Evolutionary conservation across 2,329 filamentous ascomycete genomes (phyloP), one percentile per base, ranked within the genome.

Genomic region (Samsoniella hepiali): DNA sequence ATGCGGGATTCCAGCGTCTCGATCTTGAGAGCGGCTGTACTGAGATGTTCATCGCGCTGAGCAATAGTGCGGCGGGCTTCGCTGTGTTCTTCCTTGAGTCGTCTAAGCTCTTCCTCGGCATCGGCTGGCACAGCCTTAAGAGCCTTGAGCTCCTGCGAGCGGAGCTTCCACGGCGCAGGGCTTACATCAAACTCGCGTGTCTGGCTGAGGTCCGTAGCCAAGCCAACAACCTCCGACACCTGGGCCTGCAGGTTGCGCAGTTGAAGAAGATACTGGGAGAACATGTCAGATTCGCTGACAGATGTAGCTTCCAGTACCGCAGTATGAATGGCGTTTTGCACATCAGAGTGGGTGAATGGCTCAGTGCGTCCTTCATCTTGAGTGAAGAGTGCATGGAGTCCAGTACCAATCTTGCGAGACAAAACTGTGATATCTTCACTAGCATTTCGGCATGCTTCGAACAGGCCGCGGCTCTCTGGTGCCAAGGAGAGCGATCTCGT

Each of bases 1-100:
- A 95, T 93, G 63, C 91, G 84, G 8, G 91, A 91, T 74, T 96
- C 91, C 44, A 98, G 86, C 47, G 95, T 91, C 76, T 97, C 94
- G 68, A 97, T 96, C 75, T 95, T 93, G 68, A 97, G 89, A n/a
- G 89, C 85, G 31, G 91, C 84, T 64, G 96, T 94, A 74, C 96
- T 93, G 59, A 96, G 85, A 42, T 89, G 88, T 73, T 93, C 91
- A 68, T 97, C 91, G 66, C 89, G 88, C 67, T 88, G 84, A 1
- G 89, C 87, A 63, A 92, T 83, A 3, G 85, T 82, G 62, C 89
- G 87, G 3, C 91, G 89, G 27, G 90, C 88, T 71, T 94, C 91
- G 67, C 88, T 87, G 68, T 95, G 85, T 68, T 94, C 89, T 60
- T 93, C 91, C 69, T 89, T 91, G 63, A 97, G 81, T 27, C 88